Evolutionary conservation across 1,284 basidiomycete genomes (phyloP).

Genomic region (Apiotrichum veenhuisii): DNA sequence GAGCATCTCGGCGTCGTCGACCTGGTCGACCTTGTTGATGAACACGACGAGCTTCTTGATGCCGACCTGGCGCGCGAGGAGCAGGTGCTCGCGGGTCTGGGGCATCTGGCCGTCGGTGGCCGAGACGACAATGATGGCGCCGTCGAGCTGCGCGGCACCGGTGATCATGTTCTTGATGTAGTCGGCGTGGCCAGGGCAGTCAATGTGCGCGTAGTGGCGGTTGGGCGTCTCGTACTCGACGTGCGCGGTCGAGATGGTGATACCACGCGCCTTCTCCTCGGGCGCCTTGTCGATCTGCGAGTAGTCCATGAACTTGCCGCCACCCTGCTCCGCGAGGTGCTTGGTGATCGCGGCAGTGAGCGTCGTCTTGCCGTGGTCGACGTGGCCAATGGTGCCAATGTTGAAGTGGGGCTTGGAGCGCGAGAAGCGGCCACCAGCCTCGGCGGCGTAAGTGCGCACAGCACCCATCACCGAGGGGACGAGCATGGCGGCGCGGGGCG

Average conservation of each 20-base stretch:
- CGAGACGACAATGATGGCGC: constrained; percentile 94
- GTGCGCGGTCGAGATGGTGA: constrained; percentile 84
- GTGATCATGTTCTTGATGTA: constrained; percentile 99
- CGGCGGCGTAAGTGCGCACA: constrained; percentile 54
- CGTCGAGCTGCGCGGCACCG: constrained; percentile 98
- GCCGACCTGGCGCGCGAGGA: constrained; percentile 96
- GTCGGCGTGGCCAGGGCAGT: constrained; percentile 72
- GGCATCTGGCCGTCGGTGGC: constrained; percentile 99
- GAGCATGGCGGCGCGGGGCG: constrained; percentile 16
- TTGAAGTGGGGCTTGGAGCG: constrained; percentile 94
- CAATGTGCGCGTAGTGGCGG: constrained; percentile 98
- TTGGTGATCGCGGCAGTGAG: constrained; percentile 98
- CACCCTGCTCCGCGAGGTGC: constrained; percentile 76
- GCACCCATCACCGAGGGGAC: constrained; percentile 3
- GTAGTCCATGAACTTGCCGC: constrained; percentile 95
- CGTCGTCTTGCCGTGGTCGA: constrained; percentile 94
- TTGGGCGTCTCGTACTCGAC: constrained; percentile 94
- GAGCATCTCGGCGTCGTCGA: constrained; percentile 96
- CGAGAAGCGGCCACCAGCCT: constrained; percentile 67
- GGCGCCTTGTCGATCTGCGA: constrained; percentile 99
- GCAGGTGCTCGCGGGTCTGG: constrained; percentile 96
- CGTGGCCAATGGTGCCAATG: constrained; percentile 89
- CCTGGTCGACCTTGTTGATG: constrained; percentile 95
- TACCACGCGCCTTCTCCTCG: constrained; percentile 98
- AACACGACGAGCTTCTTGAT: constrained; percentile 98